Evolutionary conservation across 2,329 filamentous ascomycete species (phyloP), one percentile per base, ranked within the genome.

Genomic region (Penicillium sp.): DNA sequence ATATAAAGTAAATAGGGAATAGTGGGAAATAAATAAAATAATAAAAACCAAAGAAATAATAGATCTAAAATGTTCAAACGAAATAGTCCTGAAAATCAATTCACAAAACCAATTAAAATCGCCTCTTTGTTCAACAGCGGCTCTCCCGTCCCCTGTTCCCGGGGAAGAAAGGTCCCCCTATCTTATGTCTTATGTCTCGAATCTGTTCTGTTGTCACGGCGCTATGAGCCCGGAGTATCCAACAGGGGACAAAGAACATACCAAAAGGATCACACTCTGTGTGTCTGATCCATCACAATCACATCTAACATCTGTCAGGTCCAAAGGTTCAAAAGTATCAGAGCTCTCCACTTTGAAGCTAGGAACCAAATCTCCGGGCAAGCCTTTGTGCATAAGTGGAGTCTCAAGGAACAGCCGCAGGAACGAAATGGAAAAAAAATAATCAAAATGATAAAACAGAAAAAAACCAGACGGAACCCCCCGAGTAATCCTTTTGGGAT

Each of bases 71-170:
- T 34, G 9, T 34, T 8, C 13, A 34, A 34, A 34, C 6, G 13
- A 36, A 36, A 36, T 36, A 36, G 11, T 36, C 13, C 24, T 10
- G 11, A 41, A 39, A 40, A 48, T 48, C 22, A 48, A 48, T 29
- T 47, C 2, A 24, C 3, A 31, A 47, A 48, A 43, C 36, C 54
- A 57, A 47, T 46, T 43, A 54, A 48, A 53, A 51, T 45, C 22
- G 32, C 57, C 58, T 59, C 58, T 59, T 65, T 62, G 59, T 63
- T 65, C 64, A 66, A 64, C 58, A 63, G 67, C 67, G 67, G 66
- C 66, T 70, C 62, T 68, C 68, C 69, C 69, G 59, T 59, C 52
- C 57, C 53, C 54, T 63, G 50, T 66, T 67, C 67, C 68, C 67
- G 65, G 63, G 58, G 64, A 65, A 63, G 59, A 64, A 66, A 65